These are phyloP conservation scores for Termitomyces sp. DNA, from an alignment of 768 basidiomycete genomes.

Conservation along the genomic window DNA sequence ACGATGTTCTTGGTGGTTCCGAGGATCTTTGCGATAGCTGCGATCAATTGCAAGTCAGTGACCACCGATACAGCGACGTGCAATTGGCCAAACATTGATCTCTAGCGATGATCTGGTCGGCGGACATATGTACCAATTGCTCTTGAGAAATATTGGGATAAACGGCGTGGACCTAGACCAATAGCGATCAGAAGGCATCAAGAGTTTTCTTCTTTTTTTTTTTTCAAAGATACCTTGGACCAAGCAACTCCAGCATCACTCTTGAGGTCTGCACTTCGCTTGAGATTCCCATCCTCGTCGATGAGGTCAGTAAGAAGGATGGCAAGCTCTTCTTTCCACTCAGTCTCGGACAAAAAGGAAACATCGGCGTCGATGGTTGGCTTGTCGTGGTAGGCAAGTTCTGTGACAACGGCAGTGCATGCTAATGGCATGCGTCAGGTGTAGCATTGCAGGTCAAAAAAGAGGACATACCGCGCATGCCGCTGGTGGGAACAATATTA, in stretches of 20 bases:
- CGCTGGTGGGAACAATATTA: constrained; percentile 63
- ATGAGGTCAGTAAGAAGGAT: constrained; percentile 56
- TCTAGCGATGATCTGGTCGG: constrained; percentile 46
- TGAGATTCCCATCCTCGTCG: constrained; percentile 55
- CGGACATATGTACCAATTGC: constrained; percentile 42
- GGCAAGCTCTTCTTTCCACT: constrained; percentile 56
- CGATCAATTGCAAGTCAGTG: background rate
- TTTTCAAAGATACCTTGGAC: constrained; percentile 41
- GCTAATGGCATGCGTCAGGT: constrained; percentile 29
- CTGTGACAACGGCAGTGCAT: constrained; percentile 65
- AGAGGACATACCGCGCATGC: constrained; percentile 49
- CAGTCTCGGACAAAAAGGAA: constrained; percentile 49
- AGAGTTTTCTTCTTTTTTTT: no score
- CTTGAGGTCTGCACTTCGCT: constrained; percentile 49
- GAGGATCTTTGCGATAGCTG: constrained; percentile 43
- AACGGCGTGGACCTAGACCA: constrained; percentile 52
- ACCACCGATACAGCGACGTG: background rate
- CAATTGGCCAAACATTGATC: constrained; percentile 38
- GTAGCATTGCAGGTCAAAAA: background rate
- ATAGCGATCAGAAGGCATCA: background rate
- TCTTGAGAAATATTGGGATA: constrained; percentile 52
- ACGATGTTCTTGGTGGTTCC: constrained; percentile 52
- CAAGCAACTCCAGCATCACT: constrained; percentile 62
- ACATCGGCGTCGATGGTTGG: constrained; percentile 56
- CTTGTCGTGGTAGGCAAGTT: constrained; percentile 54